Conservation (phyloP, 2,329 filamentous ascomycete species). For the Fusarium goolgardi region DNA sequence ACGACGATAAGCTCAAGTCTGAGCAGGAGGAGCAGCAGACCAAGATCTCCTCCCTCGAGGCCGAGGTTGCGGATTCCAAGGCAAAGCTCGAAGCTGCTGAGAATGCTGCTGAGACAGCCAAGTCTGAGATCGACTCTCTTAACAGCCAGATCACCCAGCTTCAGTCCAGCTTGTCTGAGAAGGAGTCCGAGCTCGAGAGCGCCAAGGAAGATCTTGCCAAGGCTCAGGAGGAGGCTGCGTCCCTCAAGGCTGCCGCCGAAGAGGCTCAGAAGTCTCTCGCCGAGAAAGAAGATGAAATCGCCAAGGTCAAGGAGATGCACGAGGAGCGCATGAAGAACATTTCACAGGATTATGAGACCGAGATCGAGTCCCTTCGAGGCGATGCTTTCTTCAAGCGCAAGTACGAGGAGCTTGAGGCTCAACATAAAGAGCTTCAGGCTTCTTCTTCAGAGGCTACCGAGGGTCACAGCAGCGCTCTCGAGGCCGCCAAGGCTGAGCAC, state of each 20-base stretch:
- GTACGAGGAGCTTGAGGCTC: slow-evolving; percentile 68
- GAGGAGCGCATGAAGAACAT: slow-evolving; percentile 68
- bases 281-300: slow-evolving; percentile 62
- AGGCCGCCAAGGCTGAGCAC: slow-evolving; percentile 58
- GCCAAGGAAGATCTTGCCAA: slow-evolving; percentile 56
- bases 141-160: slow-evolving; percentile 55
- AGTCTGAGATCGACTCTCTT: slow-evolving; percentile 59
- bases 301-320: slow-evolving; percentile 66
- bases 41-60: slow-evolving; percentile 63
- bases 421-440: slow-evolving; percentile 64
- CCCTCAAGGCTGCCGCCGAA: slow-evolving; percentile 62
- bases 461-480: slow-evolving; percentile 57
- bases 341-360: slow-evolving; percentile 71
- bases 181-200: slow-evolving; percentile 60
- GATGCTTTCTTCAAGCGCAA: slow-evolving; percentile 74
- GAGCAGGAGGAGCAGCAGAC: slow-evolving; percentile 59
- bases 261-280: slow-evolving; percentile 59
- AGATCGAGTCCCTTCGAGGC: slow-evolving; percentile 71
- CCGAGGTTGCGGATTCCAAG: slow-evolving; percentile 64
- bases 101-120: slow-evolving; percentile 57
- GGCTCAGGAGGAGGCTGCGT: slow-evolving; percentile 60
- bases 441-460: slow-evolving; percentile 53
- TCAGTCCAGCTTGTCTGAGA: slow-evolving; percentile 55
- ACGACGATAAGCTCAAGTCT: slow-evolving; percentile 58
- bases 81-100: slow-evolving; percentile 61